These are phyloP conservation scores for Cercophora scortea DNA, from an alignment of 495 filamentous ascomycete species.

Conservation along the genomic window DNA sequence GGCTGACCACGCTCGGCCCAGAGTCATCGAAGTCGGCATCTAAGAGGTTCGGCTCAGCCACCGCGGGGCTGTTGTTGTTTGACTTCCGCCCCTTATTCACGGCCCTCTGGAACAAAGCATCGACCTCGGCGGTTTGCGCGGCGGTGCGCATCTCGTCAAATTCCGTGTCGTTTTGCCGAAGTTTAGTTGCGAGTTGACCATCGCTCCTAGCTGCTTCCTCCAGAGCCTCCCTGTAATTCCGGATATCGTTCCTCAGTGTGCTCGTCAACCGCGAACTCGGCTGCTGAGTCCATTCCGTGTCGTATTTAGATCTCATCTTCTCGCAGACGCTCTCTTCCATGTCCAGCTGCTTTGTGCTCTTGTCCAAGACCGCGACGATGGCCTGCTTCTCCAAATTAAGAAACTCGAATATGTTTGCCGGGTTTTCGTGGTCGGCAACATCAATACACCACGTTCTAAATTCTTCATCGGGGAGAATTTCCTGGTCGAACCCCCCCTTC, in stretches of 20 bases:
- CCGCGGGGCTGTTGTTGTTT: constrained; percentile 50
- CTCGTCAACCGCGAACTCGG: constrained; percentile 83
- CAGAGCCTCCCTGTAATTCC: constrained; percentile 77
- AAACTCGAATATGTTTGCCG: constrained; percentile 62
- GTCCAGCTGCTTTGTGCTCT: constrained; percentile 78
- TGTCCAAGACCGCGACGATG: constrained; percentile 63
- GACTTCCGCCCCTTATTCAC: constrained; percentile 54
- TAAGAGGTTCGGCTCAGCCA: constrained; percentile 65
- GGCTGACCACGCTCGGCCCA: constrained; percentile 72
- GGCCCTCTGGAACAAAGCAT: constrained; percentile 81
- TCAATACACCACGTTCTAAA: constrained; percentile 92
- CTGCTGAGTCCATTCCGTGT: constrained; percentile 92
- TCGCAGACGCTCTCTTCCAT: constrained; percentile 97
- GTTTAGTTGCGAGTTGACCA: constrained; percentile 71
- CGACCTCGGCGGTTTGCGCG: constrained; percentile 79
- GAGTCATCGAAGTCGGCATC: constrained; percentile 87
- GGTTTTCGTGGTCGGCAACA: constrained; percentile 73
- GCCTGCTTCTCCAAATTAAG: constrained; percentile 69
- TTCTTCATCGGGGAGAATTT: constrained; percentile 79
- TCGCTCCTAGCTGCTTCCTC: constrained; percentile 88
- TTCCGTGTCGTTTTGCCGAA: constrained; percentile 74
- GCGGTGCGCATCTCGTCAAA: constrained; percentile 95
- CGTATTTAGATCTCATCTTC: constrained; percentile 98
- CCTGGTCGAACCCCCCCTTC: constrained; percentile 89
- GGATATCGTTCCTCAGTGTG: constrained; percentile 78